phyloP scores from a whole-genome alignment of 352 stramenopile species.

The Phytopythium cucurbitacearum region DNA sequence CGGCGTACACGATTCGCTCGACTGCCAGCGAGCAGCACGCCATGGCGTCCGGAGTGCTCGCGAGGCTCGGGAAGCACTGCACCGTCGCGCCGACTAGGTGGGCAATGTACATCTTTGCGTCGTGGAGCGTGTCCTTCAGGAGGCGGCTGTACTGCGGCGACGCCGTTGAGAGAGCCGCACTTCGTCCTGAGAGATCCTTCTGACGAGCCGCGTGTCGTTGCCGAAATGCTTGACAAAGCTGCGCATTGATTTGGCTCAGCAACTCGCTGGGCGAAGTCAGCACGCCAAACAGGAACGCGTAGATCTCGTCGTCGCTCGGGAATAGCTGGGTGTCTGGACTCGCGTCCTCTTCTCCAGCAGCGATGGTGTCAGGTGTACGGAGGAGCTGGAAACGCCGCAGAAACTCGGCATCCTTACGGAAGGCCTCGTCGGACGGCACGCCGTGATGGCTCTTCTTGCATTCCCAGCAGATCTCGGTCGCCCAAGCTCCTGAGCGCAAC shows the following conservation, averaged over 20 bases:
- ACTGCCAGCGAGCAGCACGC: constrained; percentile 46
- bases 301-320: constrained; percentile 42
- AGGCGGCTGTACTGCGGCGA: constrained; percentile 5
- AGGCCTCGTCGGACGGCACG: constrained; percentile 39
- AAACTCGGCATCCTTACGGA: constrained; percentile 55
- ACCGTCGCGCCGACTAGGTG: constrained; percentile 53
- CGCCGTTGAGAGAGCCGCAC: constrained; percentile 7
- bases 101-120: constrained; percentile 66
- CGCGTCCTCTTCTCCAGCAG: not conserved
- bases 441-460: constrained; percentile 46
- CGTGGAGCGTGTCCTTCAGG: constrained; percentile 49
- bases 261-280: constrained; percentile 49
- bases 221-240: constrained; percentile 47
- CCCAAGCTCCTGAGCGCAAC: constrained; percentile 49
- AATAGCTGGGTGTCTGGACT: constrained; percentile 6
- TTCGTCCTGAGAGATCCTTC: constrained; percentile 9
- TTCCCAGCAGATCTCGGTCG: constrained; percentile 68
- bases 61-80: constrained; percentile 54
- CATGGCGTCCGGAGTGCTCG: constrained; percentile 43
- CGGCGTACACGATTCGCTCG: constrained; percentile 61
- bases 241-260: constrained; percentile 56
- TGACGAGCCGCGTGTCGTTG: constrained; percentile 23
- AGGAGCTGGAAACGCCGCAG: constrained; percentile 41
- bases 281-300: constrained; percentile 51
- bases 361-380: not conserved